A percentile compares a stretch with the other conserved stretches of the same genome.
Evolutionary conservation across 2,329 filamentous ascomycete species (phyloP).

Genomic region (Ophiostoma sp.): DNA sequence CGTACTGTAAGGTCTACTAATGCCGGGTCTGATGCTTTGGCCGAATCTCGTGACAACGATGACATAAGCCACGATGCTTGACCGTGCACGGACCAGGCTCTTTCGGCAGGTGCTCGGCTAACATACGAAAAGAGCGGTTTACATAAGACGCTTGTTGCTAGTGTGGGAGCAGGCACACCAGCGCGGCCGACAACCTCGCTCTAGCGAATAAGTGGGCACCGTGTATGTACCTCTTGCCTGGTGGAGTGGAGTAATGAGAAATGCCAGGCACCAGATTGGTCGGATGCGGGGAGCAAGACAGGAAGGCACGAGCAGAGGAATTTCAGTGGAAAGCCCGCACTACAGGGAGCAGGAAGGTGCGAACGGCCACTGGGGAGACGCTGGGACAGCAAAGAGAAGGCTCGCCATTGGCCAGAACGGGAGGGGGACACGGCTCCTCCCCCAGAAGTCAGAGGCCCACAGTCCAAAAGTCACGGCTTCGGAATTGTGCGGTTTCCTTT

Average conservation of each 20-base stretch:
- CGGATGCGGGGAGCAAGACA: constrained; percentile 10
- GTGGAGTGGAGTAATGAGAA: constrained; percentile 27
- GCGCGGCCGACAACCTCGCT: constrained; percentile 1
- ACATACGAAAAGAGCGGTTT: background rate
- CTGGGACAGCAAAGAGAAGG: background rate
- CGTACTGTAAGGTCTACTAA: background rate
- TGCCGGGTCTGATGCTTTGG: background rate
- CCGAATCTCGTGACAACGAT: background rate
- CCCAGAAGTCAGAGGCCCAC: constrained; percentile 1
- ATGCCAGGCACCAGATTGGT: constrained; percentile 26
- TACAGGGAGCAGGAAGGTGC: too few relatives aligned
- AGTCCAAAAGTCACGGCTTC: constrained; percentile 16
- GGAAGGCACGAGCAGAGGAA: background rate
- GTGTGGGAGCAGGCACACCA: background rate
- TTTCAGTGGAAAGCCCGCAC: background rate
- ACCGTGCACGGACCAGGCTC: constrained; percentile 15
- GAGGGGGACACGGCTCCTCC: constrained; percentile 7
- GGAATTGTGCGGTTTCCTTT: constrained; percentile 27
- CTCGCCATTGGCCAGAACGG: constrained; percentile 23
- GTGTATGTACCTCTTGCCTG: background rate
- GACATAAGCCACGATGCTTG: background rate
- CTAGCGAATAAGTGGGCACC: background rate
- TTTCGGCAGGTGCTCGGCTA: constrained; percentile 25
- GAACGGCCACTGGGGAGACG: background rate
- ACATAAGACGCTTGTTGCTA: background rate